phyloP scores from a whole-genome alignment of 1,284 basidiomycete species.

The Garcileccinum viscosum region DNA sequence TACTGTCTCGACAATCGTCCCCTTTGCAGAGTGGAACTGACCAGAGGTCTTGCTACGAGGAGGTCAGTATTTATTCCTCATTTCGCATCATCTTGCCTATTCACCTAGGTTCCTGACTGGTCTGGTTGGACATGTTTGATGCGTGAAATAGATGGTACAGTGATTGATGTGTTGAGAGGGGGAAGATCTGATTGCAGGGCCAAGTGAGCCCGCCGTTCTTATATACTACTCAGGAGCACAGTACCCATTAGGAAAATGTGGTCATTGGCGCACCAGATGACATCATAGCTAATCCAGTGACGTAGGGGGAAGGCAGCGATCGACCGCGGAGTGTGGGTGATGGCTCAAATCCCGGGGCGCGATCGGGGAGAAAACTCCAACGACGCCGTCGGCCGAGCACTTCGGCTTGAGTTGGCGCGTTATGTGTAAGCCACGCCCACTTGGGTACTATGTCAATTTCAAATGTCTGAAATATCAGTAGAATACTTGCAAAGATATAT shows the following conservation, averaged over 20 bases:
- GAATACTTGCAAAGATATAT: not conserved
- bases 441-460: not conserved
- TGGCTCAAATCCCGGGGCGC: not conserved
- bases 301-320: slow-evolving; percentile 23
- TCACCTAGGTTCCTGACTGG: slow-evolving; percentile 38
- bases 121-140: slow-evolving; percentile 12
- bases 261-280: slow-evolving; percentile 27
- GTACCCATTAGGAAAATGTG: slow-evolving; percentile 40
- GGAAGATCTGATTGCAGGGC: slow-evolving; percentile 7
- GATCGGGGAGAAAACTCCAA: slow-evolving; percentile 11
- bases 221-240: slow-evolving; percentile 29
- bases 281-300: slow-evolving; percentile 36
- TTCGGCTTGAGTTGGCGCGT: not conserved
- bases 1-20: slow-evolving; percentile 63
- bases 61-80: slow-evolving; percentile 10
- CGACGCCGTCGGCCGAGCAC: not conserved
- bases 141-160: not conserved
- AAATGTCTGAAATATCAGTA: not conserved
- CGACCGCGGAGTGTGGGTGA: slow-evolving; percentile 4
- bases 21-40: slow-evolving; percentile 67
- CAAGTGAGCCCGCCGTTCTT: slow-evolving; percentile 17
- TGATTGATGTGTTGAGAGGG: not conserved
- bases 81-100: not conserved
- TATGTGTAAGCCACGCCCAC: not conserved
- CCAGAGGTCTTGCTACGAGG: slow-evolving; percentile 62